A percentile compares a stretch with the other conserved stretches of the same genome.
Conservation (phyloP, 2,329 filamentous ascomycete species). For the Dothistroma septosporum region DNA sequence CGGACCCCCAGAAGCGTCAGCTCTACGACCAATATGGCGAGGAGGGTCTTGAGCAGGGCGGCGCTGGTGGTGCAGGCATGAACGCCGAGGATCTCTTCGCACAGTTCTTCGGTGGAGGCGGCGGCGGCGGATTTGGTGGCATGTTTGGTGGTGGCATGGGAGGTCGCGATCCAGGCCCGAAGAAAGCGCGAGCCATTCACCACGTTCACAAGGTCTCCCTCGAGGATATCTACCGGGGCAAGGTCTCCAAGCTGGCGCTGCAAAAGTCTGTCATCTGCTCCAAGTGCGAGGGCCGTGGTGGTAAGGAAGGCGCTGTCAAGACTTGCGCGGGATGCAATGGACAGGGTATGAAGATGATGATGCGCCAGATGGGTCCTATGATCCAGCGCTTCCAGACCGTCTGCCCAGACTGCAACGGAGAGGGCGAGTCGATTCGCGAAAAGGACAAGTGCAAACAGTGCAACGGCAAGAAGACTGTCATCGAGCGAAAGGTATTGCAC, state of each 20-base stretch:
- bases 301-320: conserved; percentile 97
- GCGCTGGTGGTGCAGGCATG: conserved; percentile 74
- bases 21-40: conserved; percentile 98
- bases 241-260: conserved; percentile 93
- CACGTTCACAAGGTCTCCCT: conserved; percentile 98
- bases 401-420: conserved; percentile 95
- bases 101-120: conserved; percentile 83
- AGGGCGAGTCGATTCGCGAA: conserved; percentile 93
- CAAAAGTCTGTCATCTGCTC: conserved; percentile 97
- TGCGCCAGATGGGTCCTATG: conserved; percentile 99
- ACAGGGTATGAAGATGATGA: conserved; percentile 99
- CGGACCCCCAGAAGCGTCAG: conserved; percentile 83
- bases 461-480: conserved; percentile 93
- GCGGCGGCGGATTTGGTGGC: conserved; percentile 63
- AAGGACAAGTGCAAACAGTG: conserved; percentile 98
- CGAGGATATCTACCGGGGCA: conserved; percentile 96
- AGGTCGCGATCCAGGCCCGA: conserved; percentile 67
- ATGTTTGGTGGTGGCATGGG: conserved; percentile 69
- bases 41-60: conserved; percentile 84
- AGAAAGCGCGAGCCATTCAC: conserved; percentile 92
- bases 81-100: conserved; percentile 93
- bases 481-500: conserved; percentile 96
- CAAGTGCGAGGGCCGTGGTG: conserved; percentile 88
- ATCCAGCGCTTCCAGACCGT: conserved; percentile 99
- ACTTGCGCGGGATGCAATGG: conserved; percentile 88